A percentile compares a stretch with the other conserved stretches of the same genome.
Conservation (phyloP, 1,284 basidiomycete species). For the Ustilago bromivora region DNA sequence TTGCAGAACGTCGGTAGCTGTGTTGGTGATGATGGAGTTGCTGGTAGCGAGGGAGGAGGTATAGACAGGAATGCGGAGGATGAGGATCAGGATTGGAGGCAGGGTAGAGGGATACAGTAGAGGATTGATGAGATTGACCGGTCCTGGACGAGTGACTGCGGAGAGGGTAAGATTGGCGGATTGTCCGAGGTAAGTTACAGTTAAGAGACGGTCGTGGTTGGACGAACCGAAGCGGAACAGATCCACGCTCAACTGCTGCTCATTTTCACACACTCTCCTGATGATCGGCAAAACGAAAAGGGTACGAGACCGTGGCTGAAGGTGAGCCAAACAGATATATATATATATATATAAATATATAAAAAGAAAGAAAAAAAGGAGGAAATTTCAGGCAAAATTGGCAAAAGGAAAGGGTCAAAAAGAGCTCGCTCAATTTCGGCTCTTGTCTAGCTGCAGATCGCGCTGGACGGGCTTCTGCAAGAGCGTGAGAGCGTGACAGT, state of each 20-base stretch:
- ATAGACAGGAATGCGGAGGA: neutral
- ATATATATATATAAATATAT: too few species aligned
- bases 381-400: neutral
- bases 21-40: constrained; percentile 1
- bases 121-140: constrained; percentile 12
- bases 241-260: constrained; percentile 2
- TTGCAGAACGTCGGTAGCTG: neutral
- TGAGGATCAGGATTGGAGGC: neutral
- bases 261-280: neutral
- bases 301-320: too few species aligned
- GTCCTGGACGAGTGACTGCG: constrained; percentile 11
- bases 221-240: constrained; percentile 5
- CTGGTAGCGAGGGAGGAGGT: neutral
- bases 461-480: neutral
- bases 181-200: constrained; percentile 23
- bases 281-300: neutral
- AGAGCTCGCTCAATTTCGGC: constrained; percentile 4
- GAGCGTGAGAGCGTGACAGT: constrained; percentile 13
- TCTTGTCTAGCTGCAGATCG: neutral
- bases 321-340: neutral
- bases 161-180: constrained; percentile 26
- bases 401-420: constrained; percentile 2
- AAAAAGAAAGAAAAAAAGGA: constrained; percentile 1
- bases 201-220: constrained; percentile 7
- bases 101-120: neutral